Percentiles rank a stretch among this genome's conserved stretches.
phyloP scores from a whole-genome alignment of 1,139 yeast species.

The Candida pseudoviswanathii region DNA sequence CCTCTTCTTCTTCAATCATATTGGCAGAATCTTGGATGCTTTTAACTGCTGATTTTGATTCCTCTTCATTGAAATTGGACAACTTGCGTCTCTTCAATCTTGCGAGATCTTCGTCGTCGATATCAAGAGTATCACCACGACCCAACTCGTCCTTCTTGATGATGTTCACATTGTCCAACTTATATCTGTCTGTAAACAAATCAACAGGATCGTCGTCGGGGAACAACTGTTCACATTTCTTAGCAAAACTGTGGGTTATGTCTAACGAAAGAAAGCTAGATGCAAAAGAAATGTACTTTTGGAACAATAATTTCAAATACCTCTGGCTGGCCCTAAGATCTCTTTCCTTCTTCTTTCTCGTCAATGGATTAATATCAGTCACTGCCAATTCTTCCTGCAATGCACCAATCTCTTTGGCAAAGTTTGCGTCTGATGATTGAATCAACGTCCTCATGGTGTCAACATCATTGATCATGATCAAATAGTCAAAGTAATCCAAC shows the following conservation, averaged over 20 bases:
- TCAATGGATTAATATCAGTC: constrained; percentile 20
- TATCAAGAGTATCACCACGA: constrained; percentile 18
- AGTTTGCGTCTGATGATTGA: constrained; percentile 53
- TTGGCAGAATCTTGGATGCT: constrained; percentile 15
- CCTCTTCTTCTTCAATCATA: constrained; percentile 19
- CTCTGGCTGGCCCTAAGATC: constrained; percentile 26
- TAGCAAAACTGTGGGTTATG: constrained; percentile 67
- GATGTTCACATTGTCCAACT: constrained; percentile 43
- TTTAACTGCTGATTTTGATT: constrained; percentile 13
- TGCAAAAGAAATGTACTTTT: constrained; percentile 32
- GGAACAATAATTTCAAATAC: constrained; percentile 26
- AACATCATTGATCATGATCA: constrained; percentile 72
- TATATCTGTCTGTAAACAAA: constrained; percentile 48
- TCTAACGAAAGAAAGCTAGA: constrained; percentile 63
- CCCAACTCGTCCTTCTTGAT: constrained; percentile 50
- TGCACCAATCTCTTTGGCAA: constrained; percentile 37
- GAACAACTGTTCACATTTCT: constrained; percentile 65
- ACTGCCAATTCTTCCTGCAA: constrained; percentile 22
- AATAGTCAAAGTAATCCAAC: constrained; percentile 69
- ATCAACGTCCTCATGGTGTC: constrained; percentile 82
- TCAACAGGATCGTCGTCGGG: constrained; percentile 56
- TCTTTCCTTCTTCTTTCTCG: constrained; percentile 26
- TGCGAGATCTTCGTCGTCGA: constrained; percentile 22
- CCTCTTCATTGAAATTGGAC: constrained; percentile 11
- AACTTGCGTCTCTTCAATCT: constrained; percentile 24